Conservation (phyloP, 305 asterid species). For the Striga hermonthica region DNA sequence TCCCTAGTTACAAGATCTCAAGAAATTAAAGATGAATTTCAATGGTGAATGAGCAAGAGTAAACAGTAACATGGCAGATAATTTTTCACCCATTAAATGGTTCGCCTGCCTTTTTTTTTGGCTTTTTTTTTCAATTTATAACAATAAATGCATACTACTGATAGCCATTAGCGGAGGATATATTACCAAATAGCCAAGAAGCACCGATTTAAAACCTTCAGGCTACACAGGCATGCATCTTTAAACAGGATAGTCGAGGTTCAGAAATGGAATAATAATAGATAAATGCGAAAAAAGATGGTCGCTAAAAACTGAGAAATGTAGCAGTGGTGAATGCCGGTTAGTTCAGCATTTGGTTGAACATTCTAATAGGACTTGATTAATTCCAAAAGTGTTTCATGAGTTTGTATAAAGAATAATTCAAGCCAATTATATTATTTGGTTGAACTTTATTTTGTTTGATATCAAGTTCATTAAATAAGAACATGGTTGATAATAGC, state of each 20-base stretch:
- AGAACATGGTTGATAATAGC: too few species aligned
- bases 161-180: constrained; percentile 20
- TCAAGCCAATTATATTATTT: too few species aligned
- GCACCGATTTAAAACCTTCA: constrained; percentile 10
- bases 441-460: too few species aligned
- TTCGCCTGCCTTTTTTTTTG: constrained; percentile 12
- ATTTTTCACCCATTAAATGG: constrained; percentile 15
- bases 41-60: constrained; percentile 13
- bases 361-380: too few species aligned
- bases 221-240: constrained; percentile 1
- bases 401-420: too few species aligned
- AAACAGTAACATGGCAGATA: not conserved
- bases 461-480: too few species aligned
- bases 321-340: not conserved
- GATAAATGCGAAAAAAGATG: too few species aligned
- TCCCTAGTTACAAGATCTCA: not conserved
- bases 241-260: not conserved
- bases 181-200: constrained; percentile 16
- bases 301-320: not conserved
- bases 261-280: not conserved
- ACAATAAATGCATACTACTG: not conserved
- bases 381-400: too few species aligned
- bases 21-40: constrained; percentile 11
- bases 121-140: not conserved
- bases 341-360: not conserved